Evolutionary conservation across 768 basidiomycete species (phyloP).

Genomic region (Lactifluus piperatus): DNA sequence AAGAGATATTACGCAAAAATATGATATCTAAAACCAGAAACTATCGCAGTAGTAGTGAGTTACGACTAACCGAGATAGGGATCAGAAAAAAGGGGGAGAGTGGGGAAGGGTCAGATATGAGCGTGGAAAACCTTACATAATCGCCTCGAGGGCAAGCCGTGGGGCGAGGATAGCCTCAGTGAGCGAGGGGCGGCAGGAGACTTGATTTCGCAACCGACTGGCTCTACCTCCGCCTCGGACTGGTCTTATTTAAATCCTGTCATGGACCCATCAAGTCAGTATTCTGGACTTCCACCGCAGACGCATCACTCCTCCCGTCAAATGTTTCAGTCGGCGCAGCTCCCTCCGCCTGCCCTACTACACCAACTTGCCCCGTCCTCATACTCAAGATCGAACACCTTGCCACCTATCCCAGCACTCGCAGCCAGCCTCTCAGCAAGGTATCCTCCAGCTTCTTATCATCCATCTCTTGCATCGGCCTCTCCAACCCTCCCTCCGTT

Average conservation of each 20-base stretch:
- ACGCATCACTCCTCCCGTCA: conserved; percentile 26
- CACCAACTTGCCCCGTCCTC: conserved; percentile 30
- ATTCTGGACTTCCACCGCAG: conserved; percentile 18
- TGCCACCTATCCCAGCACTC: conserved; percentile 31
- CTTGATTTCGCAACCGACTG: conserved; percentile 1
- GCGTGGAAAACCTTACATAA: conserved; percentile 10
- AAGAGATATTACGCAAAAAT: background rate
- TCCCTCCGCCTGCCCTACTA: conserved; percentile 37
- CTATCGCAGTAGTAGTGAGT: too few relatives aligned
- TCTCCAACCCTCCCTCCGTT: conserved; percentile 26
- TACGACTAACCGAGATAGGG: conserved; percentile 3
- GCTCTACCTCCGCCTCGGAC: conserved; percentile 5
- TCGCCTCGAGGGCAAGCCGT: conserved; percentile 5
- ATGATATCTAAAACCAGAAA: background rate
- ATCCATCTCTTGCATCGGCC: conserved; percentile 28
- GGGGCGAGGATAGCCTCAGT: background rate
- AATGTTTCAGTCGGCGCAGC: conserved; percentile 36
- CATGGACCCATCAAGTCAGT: conserved; percentile 25
- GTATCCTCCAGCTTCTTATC: conserved; percentile 30
- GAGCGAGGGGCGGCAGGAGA: background rate
- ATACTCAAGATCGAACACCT: conserved; percentile 34
- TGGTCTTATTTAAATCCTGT: conserved; percentile 14
- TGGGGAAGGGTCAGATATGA: too few relatives aligned
- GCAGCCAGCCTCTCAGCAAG: conserved; percentile 25
- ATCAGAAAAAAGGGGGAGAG: background rate